Evolutionary conservation across 2,329 filamentous ascomycete genomes (phyloP), one percentile per base, ranked within the genome.

Genomic region (Epichloe sylvatica): DNA sequence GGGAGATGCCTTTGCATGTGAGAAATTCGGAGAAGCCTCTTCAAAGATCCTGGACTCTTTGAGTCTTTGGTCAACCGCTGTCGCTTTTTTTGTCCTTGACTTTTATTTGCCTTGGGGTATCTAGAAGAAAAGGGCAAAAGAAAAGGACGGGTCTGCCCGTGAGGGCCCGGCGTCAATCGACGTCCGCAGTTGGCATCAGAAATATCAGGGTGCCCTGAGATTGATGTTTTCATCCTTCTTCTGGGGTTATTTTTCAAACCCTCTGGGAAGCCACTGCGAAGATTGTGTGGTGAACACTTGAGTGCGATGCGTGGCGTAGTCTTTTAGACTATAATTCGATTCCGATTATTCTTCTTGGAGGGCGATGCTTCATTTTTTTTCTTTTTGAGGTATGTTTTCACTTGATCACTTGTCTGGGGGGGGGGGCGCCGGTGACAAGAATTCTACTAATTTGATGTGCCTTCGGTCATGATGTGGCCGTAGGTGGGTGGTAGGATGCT

Each of bases 11-110:
- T 21, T 53, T 47, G 55, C 55, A 57, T 57, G 55, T 51, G 55
- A 57, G 55, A 57, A 57, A 57, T 57, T 57, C 55, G 55, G 55
- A 57, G 55, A 53, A 57, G 47, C 54, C 55, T 56, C 50, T 53
- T 54, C 53, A 51, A 21, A 39, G 17, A 25, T 17, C 38, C 4
- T 5, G 37, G 34, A 12, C 17, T 12, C 23, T 36, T 47, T 8
- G 49, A 15, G 6, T 49, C 46, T 12, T 17, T 51, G 23, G 34
- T 48, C 38, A 17, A 53, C 54, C 54, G 55, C 55, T 45, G 55
- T 56, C 55, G 37, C 23, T 52, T 48, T 50, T 44, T 17, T 30
- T 12, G n/a, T 11, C 41, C 33, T 46, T 4, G 12, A 6, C n/a
- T 23, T 39, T 44, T 6, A n/a, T 44, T n/a, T 36, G 25, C 11